Evolutionary conservation across 768 basidiomycete species (phyloP).

Genomic region (Suillus lakei): DNA sequence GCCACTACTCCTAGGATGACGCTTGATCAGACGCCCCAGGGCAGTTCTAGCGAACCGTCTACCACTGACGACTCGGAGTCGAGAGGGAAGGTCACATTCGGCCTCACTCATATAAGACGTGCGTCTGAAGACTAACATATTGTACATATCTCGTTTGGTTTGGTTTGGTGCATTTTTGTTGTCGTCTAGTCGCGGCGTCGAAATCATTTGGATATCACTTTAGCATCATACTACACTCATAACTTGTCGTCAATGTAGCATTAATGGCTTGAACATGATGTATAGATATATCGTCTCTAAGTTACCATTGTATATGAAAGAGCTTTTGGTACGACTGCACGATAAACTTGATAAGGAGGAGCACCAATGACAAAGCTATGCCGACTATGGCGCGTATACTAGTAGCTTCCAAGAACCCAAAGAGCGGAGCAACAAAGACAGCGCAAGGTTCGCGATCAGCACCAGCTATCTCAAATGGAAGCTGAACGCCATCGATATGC

Average conservation of each 20-base stretch:
- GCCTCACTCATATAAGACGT: conserved; percentile 18
- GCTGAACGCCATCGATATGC: conserved; percentile 33
- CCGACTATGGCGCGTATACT: conserved; percentile 40
- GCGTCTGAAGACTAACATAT: not conserved
- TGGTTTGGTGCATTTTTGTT: not conserved
- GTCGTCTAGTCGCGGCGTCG: not conserved
- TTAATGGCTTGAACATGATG: conserved; percentile 4
- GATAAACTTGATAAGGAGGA: not conserved
- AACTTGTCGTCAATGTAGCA: conserved; percentile 4
- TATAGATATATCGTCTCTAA: not conserved
- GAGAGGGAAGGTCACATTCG: conserved; percentile 24
- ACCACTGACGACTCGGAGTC: conserved; percentile 18
- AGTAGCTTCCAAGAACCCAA: conserved; percentile 45
- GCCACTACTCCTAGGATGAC: conserved; percentile 24
- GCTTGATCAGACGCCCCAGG: conserved; percentile 25
- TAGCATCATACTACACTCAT: not conserved
- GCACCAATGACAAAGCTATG: conserved; percentile 21
- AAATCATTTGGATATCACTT: not conserved
- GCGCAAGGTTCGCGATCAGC: conserved; percentile 37
- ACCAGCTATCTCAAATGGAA: conserved; percentile 49
- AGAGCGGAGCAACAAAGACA: conserved; percentile 34
- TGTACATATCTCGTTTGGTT: not conserved
- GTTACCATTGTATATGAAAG: not conserved
- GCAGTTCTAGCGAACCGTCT: conserved; percentile 15
- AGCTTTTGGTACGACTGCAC: not conserved